Evolutionary conservation across 1,284 basidiomycete genomes (phyloP).

Genomic region (Ceratorhiza oryzae-sativae): DNA sequence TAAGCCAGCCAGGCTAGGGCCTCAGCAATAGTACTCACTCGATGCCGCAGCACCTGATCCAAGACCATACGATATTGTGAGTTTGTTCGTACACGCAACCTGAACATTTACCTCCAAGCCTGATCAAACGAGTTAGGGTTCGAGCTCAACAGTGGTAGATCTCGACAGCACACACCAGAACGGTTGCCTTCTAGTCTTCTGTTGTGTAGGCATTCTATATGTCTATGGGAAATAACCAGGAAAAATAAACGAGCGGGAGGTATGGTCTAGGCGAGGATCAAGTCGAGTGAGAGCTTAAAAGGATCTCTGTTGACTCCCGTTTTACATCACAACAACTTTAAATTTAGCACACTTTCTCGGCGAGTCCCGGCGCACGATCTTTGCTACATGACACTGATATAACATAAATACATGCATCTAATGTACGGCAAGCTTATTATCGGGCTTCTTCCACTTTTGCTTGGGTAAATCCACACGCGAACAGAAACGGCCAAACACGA

Average conservation of each 20-base stretch:
- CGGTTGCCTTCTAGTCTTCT: slow-evolving; percentile 32
- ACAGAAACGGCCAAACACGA: slow-evolving; percentile 20
- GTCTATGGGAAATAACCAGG: slow-evolving; percentile 6
- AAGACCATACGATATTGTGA: slow-evolving; percentile 22
- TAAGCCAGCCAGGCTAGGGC: slow-evolving; percentile 32
- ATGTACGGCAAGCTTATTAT: not conserved
- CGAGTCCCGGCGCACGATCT: not conserved
- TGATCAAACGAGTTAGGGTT: slow-evolving; percentile 31
- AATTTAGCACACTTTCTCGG: slow-evolving; percentile 29
- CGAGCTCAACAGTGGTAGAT: not conserved
- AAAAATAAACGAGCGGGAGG: slow-evolving; percentile 30
- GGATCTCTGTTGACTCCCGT: not conserved
- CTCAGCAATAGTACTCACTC: slow-evolving; percentile 57
- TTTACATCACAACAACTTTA: slow-evolving; percentile 29
- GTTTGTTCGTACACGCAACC: slow-evolving; percentile 33
- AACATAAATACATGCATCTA: not conserved
- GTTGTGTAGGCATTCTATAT: slow-evolving; percentile 18
- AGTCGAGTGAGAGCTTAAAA: slow-evolving; percentile 4
- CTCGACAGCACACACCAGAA: slow-evolving; percentile 21
- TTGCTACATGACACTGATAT: not conserved
- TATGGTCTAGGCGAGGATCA: not conserved
- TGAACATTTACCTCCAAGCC: slow-evolving; percentile 71
- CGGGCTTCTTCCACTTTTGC: slow-evolving; percentile 13
- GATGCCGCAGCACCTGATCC: slow-evolving; percentile 73
- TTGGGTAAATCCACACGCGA: not conserved